Evolutionary conservation across 257 asterid genomes (phyloP).

Genomic region (Nyctanthes arbortristis): DNA sequence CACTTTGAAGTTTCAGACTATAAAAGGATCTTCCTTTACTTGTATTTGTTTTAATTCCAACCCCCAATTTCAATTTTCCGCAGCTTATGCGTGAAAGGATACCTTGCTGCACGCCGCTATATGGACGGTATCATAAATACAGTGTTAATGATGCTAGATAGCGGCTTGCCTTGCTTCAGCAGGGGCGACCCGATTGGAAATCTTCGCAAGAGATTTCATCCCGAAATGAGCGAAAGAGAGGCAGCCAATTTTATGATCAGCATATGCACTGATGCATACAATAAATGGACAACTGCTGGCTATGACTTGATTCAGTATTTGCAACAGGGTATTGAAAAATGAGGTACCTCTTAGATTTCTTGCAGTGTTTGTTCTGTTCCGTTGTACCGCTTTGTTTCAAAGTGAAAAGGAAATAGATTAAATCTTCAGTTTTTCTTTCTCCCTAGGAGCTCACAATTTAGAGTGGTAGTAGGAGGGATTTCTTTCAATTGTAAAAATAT

Average conservation of each 20-base stretch:
- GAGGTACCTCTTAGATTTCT: constrained; percentile 38
- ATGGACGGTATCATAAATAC: constrained; percentile 93
- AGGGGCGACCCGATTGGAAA: constrained; percentile 96
- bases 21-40: neutral
- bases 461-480: too few species aligned
- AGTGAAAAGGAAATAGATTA: neutral
- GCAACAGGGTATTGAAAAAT: constrained; percentile 97
- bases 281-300: constrained; percentile 97
- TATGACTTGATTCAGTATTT: constrained; percentile 93
- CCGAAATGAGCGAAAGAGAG: constrained; percentile 97
- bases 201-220: constrained; percentile 93
- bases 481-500: neutral
- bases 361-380: neutral
- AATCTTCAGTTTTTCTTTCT: neutral
- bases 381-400: neutral
- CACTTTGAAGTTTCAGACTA: constrained; percentile 3
- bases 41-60: neutral
- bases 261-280: constrained; percentile 86
- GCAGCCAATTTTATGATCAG: constrained; percentile 94
- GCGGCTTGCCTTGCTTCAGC: constrained; percentile 98
- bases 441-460: too few species aligned
- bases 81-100: constrained; percentile 97
- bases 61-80: neutral
- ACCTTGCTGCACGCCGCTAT: constrained; percentile 89
- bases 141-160: constrained; percentile 78